phyloP scores from a whole-genome alignment of 2,329 filamentous ascomycete species.

The Colletotrichum eremochloae region DNA sequence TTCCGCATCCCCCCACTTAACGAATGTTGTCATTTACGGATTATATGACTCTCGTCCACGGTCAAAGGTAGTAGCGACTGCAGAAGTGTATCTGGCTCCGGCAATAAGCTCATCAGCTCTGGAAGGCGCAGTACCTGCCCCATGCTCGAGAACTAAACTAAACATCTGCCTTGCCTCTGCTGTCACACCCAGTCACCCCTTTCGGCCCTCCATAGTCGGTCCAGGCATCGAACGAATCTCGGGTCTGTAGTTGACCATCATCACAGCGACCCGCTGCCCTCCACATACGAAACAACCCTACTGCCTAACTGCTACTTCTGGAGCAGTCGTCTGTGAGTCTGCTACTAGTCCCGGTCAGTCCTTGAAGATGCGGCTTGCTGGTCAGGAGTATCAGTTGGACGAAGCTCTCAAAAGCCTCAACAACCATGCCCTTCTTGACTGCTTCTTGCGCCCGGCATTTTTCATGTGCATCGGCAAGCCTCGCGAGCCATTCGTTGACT shows the following conservation, averaged over 20 bases:
- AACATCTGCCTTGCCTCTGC: conserved; percentile 13
- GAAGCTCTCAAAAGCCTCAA: neutral
- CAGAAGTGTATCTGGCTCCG: neutral
- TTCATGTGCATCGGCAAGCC: neutral
- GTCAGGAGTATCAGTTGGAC: neutral
- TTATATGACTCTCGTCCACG: neutral
- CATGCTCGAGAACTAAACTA: conserved; percentile 8
- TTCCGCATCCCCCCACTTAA: conserved; percentile 17
- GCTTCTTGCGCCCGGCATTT: neutral
- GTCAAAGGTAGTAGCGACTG: neutral
- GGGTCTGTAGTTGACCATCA: neutral
- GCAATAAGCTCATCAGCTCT: neutral
- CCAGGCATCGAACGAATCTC: neutral
- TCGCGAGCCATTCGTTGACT: neutral
- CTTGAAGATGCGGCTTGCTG: neutral
- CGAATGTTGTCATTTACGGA: conserved; percentile 9
- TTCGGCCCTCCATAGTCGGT: neutral
- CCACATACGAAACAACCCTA: neutral
- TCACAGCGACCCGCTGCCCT: conserved; percentile 4
- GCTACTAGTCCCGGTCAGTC: neutral
- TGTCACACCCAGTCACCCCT: neutral
- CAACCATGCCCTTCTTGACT: neutral
- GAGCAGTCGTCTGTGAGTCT: neutral
- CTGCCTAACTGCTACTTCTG: neutral
- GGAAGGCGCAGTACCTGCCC: neutral